A percentile compares a stretch with the other conserved stretches of the same genome.
Evolutionary conservation across 768 basidiomycete species (phyloP).

Genomic region (Ramaria rubella): DNA sequence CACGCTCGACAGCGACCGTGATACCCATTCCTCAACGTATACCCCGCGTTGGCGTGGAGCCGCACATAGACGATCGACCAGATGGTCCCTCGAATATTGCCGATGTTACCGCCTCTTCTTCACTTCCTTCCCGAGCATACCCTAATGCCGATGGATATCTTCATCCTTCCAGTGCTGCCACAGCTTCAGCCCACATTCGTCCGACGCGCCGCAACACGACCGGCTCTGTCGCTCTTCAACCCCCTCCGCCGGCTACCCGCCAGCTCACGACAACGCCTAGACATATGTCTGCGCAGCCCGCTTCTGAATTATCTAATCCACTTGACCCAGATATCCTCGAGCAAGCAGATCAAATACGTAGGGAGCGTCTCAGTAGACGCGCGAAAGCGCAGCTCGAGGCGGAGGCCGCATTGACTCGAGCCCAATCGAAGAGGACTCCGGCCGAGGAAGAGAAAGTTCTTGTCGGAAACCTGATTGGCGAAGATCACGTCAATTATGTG

Average conservation of each 20-base stretch:
- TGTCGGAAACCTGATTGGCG: slow-evolving; percentile 95
- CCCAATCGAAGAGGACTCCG: slow-evolving; percentile 14
- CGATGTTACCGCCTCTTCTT: neutral
- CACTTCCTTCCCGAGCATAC: neutral
- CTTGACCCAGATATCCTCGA: slow-evolving; percentile 77
- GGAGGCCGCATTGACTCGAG: slow-evolving; percentile 46
- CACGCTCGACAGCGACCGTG: neutral
- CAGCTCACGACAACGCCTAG: slow-evolving; percentile 21
- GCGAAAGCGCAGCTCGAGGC: slow-evolving; percentile 59
- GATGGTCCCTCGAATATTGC: neutral
- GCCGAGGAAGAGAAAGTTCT: slow-evolving; percentile 52
- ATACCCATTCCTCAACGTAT: neutral
- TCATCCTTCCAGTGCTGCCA: slow-evolving; percentile 33
- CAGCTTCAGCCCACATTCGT: slow-evolving; percentile 24
- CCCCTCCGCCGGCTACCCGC: slow-evolving; percentile 15
- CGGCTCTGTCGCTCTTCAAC: slow-evolving; percentile 35
- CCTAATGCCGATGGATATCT: slow-evolving; percentile 39
- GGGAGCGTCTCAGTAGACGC: slow-evolving; percentile 69
- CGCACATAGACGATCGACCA: neutral
- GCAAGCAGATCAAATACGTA: slow-evolving; percentile 82
- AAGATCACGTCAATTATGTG: slow-evolving; percentile 97
- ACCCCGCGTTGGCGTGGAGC: neutral
- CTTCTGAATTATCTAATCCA: slow-evolving; percentile 40
- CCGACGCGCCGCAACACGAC: slow-evolving; percentile 66
- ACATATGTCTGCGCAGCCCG: slow-evolving; percentile 25